A percentile compares a stretch with the other conserved stretches of the same genome.
phyloP scores from a whole-genome alignment of 441 rosid genomes.

The Populus hybrid region DNA sequence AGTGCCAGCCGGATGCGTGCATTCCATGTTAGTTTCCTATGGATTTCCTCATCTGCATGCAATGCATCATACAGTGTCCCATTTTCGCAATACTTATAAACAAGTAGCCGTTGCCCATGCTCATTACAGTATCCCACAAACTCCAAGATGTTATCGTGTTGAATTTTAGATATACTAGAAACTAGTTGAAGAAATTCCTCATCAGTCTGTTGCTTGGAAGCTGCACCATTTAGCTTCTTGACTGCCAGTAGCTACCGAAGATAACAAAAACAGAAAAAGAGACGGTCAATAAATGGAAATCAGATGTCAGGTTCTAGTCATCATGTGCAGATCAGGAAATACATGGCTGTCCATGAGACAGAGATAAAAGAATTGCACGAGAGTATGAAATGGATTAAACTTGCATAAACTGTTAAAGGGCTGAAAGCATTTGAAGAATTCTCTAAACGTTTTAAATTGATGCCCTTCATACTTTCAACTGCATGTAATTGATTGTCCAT shows the following conservation, averaged over 20 bases:
- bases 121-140: constrained; percentile 81
- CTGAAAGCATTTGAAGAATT: not conserved
- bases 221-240: constrained; percentile 64
- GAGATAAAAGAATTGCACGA: not conserved
- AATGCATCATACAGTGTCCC: constrained; percentile 71
- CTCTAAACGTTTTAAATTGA: not conserved
- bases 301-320: constrained; percentile 6
- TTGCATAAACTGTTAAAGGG: not conserved
- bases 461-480: not conserved
- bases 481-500: not conserved
- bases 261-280: not conserved
- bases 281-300: constrained; percentile 6
- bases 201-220: constrained; percentile 45
- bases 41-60: constrained; percentile 57
- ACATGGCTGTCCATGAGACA: not conserved
- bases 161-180: constrained; percentile 48
- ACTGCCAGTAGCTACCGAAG: constrained; percentile 61
- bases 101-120: constrained; percentile 69
- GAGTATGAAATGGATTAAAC: not conserved
- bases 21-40: constrained; percentile 63
- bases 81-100: constrained; percentile 52
- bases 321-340: not conserved
- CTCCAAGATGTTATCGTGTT: constrained; percentile 60
- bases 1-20: constrained; percentile 61
- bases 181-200: constrained; percentile 60